These are phyloP conservation scores for Rubia balearica DNA, from an alignment of 305 asterid species.

Conservation along the genomic window DNA sequence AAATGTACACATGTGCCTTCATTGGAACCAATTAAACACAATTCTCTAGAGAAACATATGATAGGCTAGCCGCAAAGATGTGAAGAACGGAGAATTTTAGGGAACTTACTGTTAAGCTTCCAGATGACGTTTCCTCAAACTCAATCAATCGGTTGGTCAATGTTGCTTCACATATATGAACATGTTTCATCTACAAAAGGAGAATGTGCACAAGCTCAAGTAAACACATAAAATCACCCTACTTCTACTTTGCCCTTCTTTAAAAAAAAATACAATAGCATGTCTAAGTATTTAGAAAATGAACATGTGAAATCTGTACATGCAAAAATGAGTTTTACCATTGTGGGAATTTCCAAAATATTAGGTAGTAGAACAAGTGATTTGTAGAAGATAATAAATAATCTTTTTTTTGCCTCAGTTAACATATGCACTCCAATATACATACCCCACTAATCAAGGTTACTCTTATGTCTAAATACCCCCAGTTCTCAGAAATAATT, in stretches of 20 bases:
- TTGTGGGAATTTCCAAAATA: background rate
- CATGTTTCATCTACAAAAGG: conserved; percentile 50
- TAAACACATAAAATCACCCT: background rate
- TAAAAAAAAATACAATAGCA: background rate
- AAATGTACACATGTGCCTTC: no score
- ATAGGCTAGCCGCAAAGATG: no score
- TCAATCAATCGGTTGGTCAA: conserved; percentile 79
- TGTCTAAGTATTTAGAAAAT: background rate
- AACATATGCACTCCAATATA: background rate
- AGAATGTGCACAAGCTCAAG: background rate
- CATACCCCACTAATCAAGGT: background rate
- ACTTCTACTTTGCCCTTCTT: background rate
- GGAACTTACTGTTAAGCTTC: conserved; percentile 68
- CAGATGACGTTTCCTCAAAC: conserved; percentile 81
- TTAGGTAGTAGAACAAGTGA: background rate
- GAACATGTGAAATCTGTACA: background rate
- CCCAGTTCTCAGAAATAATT: background rate
- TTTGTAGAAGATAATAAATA: background rate
- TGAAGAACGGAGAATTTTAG: background rate
- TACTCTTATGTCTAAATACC: background rate
- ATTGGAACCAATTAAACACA: no score
- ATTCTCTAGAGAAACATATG: no score
- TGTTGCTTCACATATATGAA: conserved; percentile 86
- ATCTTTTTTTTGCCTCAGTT: background rate
- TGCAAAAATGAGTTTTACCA: background rate